phyloP scores from a whole-genome alignment of 352 stramenopile species.

The Pythium scleroteichum region DNA sequence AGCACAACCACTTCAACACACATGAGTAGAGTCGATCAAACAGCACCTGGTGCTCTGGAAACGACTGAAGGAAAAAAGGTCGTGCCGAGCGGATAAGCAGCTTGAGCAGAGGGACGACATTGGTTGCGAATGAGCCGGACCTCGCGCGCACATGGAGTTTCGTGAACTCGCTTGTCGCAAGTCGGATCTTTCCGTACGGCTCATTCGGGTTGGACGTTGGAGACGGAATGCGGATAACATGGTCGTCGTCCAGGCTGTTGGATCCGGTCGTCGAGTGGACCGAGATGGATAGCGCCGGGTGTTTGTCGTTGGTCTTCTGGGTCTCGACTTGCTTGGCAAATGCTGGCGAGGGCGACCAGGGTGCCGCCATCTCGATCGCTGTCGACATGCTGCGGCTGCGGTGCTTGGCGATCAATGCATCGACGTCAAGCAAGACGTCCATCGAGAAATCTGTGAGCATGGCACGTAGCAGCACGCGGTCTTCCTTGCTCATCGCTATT shows the following conservation, averaged over 20 bases:
- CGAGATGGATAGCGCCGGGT: conserved; percentile 36
- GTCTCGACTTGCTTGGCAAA: conserved; percentile 34
- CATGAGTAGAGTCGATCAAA: conserved; percentile 51
- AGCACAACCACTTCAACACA: conserved; percentile 46
- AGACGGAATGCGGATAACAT: conserved; percentile 21
- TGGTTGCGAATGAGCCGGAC: conserved; percentile 47
- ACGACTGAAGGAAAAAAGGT: conserved; percentile 44
- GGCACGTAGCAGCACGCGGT: conserved; percentile 32
- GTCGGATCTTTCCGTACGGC: conserved; percentile 27
- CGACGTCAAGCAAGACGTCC: conserved; percentile 57
- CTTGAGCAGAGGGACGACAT: conserved; percentile 46
- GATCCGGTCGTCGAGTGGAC: conserved; percentile 24
- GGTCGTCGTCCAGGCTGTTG: conserved; percentile 9
- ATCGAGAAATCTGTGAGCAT: conserved; percentile 54
- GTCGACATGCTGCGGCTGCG: conserved; percentile 33
- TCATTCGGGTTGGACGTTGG: conserved; percentile 18
- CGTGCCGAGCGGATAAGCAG: conserved; percentile 42
- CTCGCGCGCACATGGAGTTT: conserved; percentile 65
- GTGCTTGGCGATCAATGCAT: conserved; percentile 53
- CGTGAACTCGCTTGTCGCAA: conserved; percentile 59
- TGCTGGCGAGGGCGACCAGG: conserved; percentile 37
- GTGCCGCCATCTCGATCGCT: conserved; percentile 35
- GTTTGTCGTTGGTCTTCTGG: conserved; percentile 34
- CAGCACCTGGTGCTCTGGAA: conserved; percentile 55
- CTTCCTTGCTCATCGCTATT: background rate